phyloP scores from a whole-genome alignment of 352 stramenopile genomes.

The Pythium apleroticum region DNA sequence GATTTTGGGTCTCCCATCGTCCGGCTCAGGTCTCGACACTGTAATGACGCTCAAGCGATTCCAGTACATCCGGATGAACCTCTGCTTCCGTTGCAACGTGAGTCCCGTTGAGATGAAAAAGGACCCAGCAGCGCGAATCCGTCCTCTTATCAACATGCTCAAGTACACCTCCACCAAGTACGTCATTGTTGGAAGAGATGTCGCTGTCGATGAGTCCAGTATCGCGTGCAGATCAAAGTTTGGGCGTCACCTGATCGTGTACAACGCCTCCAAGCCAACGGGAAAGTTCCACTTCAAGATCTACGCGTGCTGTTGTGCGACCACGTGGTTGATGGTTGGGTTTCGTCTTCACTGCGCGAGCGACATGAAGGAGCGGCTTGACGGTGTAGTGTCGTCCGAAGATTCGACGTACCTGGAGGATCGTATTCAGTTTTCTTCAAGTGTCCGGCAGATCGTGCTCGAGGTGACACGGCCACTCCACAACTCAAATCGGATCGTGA shows the following conservation, averaged over 20 bases:
- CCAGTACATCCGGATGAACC: constrained; percentile 26
- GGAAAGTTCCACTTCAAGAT: constrained; percentile 42
- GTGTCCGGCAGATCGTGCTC: constrained; percentile 28
- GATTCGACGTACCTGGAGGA: constrained; percentile 3
- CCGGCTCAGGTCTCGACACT: constrained; percentile 14
- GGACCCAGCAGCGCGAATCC: constrained; percentile 25
- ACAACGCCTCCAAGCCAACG: constrained; percentile 33
- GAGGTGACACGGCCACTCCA: constrained; percentile 32
- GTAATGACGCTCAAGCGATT: constrained; percentile 29
- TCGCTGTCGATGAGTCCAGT: constrained; percentile 33
- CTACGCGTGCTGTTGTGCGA: constrained; percentile 34
- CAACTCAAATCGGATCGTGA: constrained; percentile 27
- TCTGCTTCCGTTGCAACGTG: constrained; percentile 23
- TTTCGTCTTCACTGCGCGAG: constrained; percentile 33
- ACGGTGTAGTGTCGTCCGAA: not conserved
- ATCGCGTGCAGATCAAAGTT: constrained; percentile 34
- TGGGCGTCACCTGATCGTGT: constrained; percentile 30
- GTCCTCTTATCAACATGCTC: constrained; percentile 29
- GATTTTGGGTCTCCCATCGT: constrained; percentile 12
- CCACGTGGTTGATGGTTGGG: constrained; percentile 28
- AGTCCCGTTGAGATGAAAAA: constrained; percentile 4
- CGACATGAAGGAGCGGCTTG: constrained; percentile 23
- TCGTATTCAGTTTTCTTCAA: constrained; percentile 8
- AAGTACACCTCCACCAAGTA: constrained; percentile 30
- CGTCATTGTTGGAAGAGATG: constrained; percentile 28